Evolutionary conservation across 2,329 filamentous ascomycete species (phyloP), one percentile per base, ranked within the genome.

Genomic region (Arachnomyces sp.): DNA sequence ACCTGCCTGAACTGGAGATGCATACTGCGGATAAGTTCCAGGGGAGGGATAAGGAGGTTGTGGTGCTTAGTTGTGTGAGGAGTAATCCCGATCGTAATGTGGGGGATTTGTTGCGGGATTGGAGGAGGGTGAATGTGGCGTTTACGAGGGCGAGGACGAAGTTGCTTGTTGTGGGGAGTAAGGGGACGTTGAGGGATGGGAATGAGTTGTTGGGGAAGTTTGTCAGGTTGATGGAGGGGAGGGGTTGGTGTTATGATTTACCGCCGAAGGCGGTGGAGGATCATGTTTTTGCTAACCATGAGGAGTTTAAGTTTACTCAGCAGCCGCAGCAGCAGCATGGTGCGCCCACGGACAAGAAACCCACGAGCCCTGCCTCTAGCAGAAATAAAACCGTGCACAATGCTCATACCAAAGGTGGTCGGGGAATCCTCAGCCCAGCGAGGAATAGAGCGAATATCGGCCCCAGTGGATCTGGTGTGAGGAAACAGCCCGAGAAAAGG

Each of bases 21-120:
- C 88, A 98, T 63, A 96, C 92, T 0, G 89, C 92, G 2, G 92
- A 98, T 64, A 87, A 90, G 33, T 98, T 94, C 62, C 92, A 98
- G 60, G 92, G 92, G 5, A 78, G 92, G 7, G 92, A 98, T 64
- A 98, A 98, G 59, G 88, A 94, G 56, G 81, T 94, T 2, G 77
- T 96, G 1, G 77, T 98, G 11, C 74, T 98, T 7, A 86, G 79
- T 40, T 81, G 94, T 20, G 92, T 96, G 11, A 77, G 92, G 20
- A 90, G 80, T 58, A 98, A 98, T 53, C 80, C 89, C 15, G 74
- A 76, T 1, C 78, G 81, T 46, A 78, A 75, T 36, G 89, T 98
- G n/a, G 92, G 92, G 13, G 92, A 96, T 40, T 63, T 98, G 34
- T 71, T 98, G 18, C 84, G 83, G 45, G 92, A 98, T 61, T 93